Evolutionary conservation across 139 green algal genomes (phyloP).

Genomic region (Tetraselmis striata): DNA sequence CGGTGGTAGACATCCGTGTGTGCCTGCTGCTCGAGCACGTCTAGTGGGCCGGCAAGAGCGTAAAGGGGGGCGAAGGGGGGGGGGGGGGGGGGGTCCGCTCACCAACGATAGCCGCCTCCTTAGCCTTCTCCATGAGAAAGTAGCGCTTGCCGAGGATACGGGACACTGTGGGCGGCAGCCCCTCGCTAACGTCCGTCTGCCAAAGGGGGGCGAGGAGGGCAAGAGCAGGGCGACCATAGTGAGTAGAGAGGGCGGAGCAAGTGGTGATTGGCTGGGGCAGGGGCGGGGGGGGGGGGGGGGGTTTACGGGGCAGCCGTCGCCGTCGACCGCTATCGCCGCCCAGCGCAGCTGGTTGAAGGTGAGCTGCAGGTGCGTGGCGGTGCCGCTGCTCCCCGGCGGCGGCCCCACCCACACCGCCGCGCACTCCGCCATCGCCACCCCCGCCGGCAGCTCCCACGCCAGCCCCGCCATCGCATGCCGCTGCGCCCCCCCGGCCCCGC

Average conservation of each 20-base stretch:
- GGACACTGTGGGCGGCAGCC: slow-evolving; percentile 19
- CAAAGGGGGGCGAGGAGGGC: too few species aligned
- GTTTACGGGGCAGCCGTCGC: neutral
- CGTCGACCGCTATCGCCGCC: neutral
- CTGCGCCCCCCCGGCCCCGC: neutral
- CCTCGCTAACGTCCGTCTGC: slow-evolving; percentile 6
- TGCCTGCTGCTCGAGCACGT: too few species aligned
- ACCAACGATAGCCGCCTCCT: slow-evolving; percentile 76
- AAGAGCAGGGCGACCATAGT: too few species aligned
- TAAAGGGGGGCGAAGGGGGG: too few species aligned
- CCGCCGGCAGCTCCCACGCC: slow-evolving; percentile 21
- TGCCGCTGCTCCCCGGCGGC: slow-evolving; percentile 25
- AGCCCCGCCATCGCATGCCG: slow-evolving; percentile 8
- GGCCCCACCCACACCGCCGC: slow-evolving; percentile 47
- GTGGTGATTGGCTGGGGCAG: too few species aligned
- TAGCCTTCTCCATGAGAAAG: slow-evolving; percentile 81
- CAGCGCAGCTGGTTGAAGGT: slow-evolving; percentile 25
- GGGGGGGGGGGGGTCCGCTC: neutral
- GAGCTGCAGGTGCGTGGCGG: slow-evolving; percentile 58
- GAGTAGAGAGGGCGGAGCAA: too few species aligned
- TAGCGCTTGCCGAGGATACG: slow-evolving; percentile 50
- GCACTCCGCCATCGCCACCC: slow-evolving; percentile 17
- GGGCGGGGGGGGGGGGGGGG: too few species aligned
- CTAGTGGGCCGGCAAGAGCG: too few species aligned
- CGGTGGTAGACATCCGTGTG: too few species aligned